Evolutionary conservation across 495 filamentous ascomycete genomes (phyloP), one percentile per base, ranked within the genome.

Genomic region (Podospora didyma): DNA sequence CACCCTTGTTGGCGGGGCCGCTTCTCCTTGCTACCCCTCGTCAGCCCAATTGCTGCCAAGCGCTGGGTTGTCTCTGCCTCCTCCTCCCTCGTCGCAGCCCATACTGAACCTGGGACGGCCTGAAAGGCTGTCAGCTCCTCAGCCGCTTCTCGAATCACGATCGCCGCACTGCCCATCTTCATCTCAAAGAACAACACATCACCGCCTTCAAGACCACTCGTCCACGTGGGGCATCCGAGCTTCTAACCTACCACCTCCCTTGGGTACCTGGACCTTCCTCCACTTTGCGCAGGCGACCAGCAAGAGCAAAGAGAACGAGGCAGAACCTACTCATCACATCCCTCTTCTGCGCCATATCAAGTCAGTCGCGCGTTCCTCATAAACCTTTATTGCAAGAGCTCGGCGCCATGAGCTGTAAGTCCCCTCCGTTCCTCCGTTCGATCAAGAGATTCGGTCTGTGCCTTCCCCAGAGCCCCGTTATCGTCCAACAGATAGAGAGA

Each of bases 341-440:
- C 23, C 37, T 20, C 51, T 20, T 26, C 23, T 26, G 23, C 51
- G 26, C 37, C 41, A 45, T 17, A 11, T 26, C 34, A 11, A 20
- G 14, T 37, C 20, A n/a, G 17, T n/a, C 52, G 41, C 44, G n/a
- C 20, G 31, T 31, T 53, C 17, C 49, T 46, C 42, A 51, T 46
- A 54, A 42, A 17, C 48, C 61, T 41, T 49, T 22, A 41, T 26
- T 35, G 34, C 20, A 22, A 67, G 60, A 60, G 61, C 65, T 67
- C 58, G 57, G 35, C 42, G 68, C 50, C 57, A 72, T 72, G 69
- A 72, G 69, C 66, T 70, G 69, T 72, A 72, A 68, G 69, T 70
- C 59, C 28, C 46, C 57, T 54, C 59, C 64, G 24, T 51, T 69
- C 54, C 56, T 54, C 28, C 58, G 56, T 31, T 57, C 56, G 49